phyloP scores from a whole-genome alignment of 2,329 filamentous ascomycete species.

The Ophiocordyceps camponoti-floridani region DNA sequence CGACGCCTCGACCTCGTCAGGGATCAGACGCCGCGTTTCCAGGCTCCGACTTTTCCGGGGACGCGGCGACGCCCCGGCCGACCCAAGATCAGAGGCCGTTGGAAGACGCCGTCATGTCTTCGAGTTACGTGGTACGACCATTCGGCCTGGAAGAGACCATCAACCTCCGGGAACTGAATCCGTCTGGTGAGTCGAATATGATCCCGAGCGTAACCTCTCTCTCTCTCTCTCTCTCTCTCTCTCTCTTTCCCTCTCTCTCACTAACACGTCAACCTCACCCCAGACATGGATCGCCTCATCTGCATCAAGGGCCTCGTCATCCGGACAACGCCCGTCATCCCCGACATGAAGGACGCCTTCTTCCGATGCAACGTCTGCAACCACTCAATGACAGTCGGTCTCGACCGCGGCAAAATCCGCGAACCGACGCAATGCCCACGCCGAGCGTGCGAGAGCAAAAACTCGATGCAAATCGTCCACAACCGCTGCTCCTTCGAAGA shows the following conservation, averaged over 20 bases:
- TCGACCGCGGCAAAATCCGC: slow-evolving; percentile 90
- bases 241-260: too few relatives aligned
- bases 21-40: slow-evolving; percentile 65
- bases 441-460: slow-evolving; percentile 61
- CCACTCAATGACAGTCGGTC: slow-evolving; percentile 74
- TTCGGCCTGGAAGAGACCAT: slow-evolving; percentile 75
- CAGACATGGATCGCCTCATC: slow-evolving; percentile 93
- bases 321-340: slow-evolving; percentile 85
- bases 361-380: slow-evolving; percentile 92
- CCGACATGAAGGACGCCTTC: slow-evolving; percentile 97
- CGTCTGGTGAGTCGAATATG: slow-evolving; percentile 39
- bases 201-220: too few relatives aligned
- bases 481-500: slow-evolving; percentile 90
- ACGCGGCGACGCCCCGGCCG: slow-evolving; percentile 16
- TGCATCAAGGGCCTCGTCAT: slow-evolving; percentile 94
- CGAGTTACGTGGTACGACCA: slow-evolving; percentile 70
- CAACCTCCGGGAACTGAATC: slow-evolving; percentile 88
- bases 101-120: slow-evolving; percentile 65
- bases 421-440: slow-evolving; percentile 86
- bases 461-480: slow-evolving; percentile 97
- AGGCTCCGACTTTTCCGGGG: slow-evolving; percentile 56
- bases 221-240: too few relatives aligned
- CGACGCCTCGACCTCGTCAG: slow-evolving; percentile 24
- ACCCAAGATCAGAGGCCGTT: slow-evolving; percentile 35
- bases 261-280: too few relatives aligned